Evolutionary conservation across 768 basidiomycete genomes (phyloP), one percentile per base, ranked within the genome.

Genomic region (Lactarius akahatsu): DNA sequence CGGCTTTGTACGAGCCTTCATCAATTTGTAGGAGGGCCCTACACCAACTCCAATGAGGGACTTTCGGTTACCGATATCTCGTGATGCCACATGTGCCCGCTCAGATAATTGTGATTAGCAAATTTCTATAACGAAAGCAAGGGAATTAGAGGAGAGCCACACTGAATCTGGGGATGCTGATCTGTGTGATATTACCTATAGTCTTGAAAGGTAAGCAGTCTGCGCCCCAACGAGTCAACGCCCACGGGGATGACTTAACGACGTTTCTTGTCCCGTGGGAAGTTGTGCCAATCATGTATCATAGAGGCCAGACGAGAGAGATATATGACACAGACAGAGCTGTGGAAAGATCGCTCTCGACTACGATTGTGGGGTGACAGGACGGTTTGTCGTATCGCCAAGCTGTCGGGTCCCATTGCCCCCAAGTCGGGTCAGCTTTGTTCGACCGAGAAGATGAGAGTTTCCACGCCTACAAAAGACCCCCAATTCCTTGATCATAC

Each of bases 191-290:
- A 61, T 57, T 40, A 50, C 40, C 9, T 23, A 8, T n/a, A 28
- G 9, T 32, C 38, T 4, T 16, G 32, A 66, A 62, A 52, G 65
- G 61, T 40, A 66, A 20, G 23, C 15, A 13, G 30, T 32, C 18
- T 62, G 65, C 65, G 61, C 65, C 18, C 13, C 6, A 18, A 3
- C 2, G 3, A 30, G 26, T 15, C 16, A 10, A 15, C 3, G 8
- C 4, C 20, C 20, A 47, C 45, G n/a, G 11, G 50, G 50, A 28
- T 26, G 23, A 26, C 50, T 26, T 50, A 50, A 30, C n/a, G 26
- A 23, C 23, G 13, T 52, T 52, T 26, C 50, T 15, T 50, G 5
- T 26, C 47, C 23, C 4, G 50, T 56, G 18, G 11, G 55, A 56
- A 30, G 20, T 15, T 10, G 23, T 23, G 18, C 16, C 16, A 11